These are phyloP conservation scores for Acrocalymma vagum DNA, from an alignment of 2,329 filamentous ascomycete species.

Conservation along the genomic window DNA sequence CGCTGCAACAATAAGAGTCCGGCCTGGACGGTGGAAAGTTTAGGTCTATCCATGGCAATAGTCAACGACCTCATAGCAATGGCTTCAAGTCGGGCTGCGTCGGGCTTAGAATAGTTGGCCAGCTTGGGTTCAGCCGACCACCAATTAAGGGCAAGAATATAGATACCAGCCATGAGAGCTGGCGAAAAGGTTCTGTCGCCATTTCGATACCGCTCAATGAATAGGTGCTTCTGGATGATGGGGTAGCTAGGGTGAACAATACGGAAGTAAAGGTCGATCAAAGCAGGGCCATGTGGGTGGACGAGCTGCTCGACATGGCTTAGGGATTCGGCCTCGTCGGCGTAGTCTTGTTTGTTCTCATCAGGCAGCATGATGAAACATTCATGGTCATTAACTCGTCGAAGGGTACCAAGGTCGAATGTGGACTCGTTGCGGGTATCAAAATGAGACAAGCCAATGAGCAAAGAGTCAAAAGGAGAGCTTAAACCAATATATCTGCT, in stretches of 20 bases:
- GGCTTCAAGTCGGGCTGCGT: slow-evolving; percentile 76
- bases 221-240: slow-evolving; percentile 82
- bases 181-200: slow-evolving; percentile 79
- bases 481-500: slow-evolving; percentile 86
- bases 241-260: slow-evolving; percentile 84
- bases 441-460: slow-evolving; percentile 82
- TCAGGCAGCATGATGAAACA: slow-evolving; percentile 85
- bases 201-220: slow-evolving; percentile 78
- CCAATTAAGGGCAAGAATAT: slow-evolving; percentile 87
- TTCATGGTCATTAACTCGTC: slow-evolving; percentile 79
- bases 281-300: slow-evolving; percentile 75
- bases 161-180: slow-evolving; percentile 79
- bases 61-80: slow-evolving; percentile 77
- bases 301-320: slow-evolving; percentile 80
- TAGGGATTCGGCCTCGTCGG: slow-evolving; percentile 73
- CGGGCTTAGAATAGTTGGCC: slow-evolving; percentile 70
- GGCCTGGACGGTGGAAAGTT: slow-evolving; percentile 81
- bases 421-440: slow-evolving; percentile 84
- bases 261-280: slow-evolving; percentile 84
- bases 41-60: slow-evolving; percentile 81
- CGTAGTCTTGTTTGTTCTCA: slow-evolving; percentile 73
- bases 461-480: slow-evolving; percentile 83
- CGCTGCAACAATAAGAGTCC: slow-evolving; percentile 78
- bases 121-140: slow-evolving; percentile 79
- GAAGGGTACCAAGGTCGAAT: slow-evolving; percentile 68